Conservation (phyloP, 2,329 filamentous ascomycete genomes). For the Pseudonectria foliicola region DNA sequence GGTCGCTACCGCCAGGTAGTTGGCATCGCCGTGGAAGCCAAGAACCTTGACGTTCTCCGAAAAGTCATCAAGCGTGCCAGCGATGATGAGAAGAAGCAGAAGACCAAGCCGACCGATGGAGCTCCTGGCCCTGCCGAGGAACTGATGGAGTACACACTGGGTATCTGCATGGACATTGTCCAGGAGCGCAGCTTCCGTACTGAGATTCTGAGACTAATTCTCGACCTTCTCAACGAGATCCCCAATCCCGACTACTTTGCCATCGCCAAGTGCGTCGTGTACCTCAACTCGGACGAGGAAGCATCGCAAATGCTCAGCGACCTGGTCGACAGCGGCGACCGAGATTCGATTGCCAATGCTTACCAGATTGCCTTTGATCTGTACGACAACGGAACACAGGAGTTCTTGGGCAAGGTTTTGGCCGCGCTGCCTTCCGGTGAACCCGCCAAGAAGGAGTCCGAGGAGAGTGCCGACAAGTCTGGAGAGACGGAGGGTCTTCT, state of each 20-base stretch:
- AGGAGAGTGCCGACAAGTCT: constrained; percentile 37
- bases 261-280: constrained; percentile 95
- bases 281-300: constrained; percentile 85
- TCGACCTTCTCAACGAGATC: constrained; percentile 92
- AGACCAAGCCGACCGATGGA: constrained; percentile 45
- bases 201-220: constrained; percentile 81
- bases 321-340: constrained; percentile 72
- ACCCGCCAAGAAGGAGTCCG: constrained; percentile 32
- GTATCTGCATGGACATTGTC: constrained; percentile 96
- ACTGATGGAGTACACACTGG: constrained; percentile 90
- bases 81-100: constrained; percentile 69
- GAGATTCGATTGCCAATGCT: constrained; percentile 72
- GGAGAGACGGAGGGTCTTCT: constrained; percentile 44
- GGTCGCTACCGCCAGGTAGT: constrained; percentile 93
- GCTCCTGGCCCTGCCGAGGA: constrained; percentile 67
- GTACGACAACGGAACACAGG: constrained; percentile 97
- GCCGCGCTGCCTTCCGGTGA: constrained; percentile 62
- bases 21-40: constrained; percentile 91
- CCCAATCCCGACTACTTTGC: constrained; percentile 94
- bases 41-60: constrained; percentile 80
- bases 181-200: constrained; percentile 82
- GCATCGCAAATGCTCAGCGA: constrained; percentile 79
- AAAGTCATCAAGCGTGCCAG: constrained; percentile 84
- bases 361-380: constrained; percentile 98
- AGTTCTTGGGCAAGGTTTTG: constrained; percentile 87